Percentiles rank a stretch among this genome's conserved stretches.
Conservation (phyloP, 2,329 filamentous ascomycete genomes). For the Hypoxylon sp. region DNA sequence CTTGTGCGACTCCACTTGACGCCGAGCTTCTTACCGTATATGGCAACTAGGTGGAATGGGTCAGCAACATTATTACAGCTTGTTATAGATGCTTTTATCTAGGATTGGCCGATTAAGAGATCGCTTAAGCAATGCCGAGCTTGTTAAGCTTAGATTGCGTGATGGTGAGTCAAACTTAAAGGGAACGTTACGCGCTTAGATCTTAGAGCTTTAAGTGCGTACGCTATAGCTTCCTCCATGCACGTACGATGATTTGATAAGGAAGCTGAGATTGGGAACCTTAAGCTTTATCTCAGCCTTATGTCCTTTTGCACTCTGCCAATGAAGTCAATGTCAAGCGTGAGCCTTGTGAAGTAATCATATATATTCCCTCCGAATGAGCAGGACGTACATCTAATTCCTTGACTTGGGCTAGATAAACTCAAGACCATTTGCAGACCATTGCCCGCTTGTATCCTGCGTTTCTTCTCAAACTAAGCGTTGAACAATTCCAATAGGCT, state of each 20-base stretch:
- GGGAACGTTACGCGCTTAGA: constrained; percentile 43
- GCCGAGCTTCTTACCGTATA: constrained; percentile 35
- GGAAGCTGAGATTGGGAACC: constrained; percentile 10
- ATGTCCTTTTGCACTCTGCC: neutral
- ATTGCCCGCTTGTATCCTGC: too few species aligned
- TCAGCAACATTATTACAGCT: constrained; percentile 14
- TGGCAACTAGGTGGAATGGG: constrained; percentile 21
- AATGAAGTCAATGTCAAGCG: neutral
- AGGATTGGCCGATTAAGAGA: constrained; percentile 34
- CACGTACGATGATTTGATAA: constrained; percentile 7
- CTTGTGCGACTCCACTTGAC: constrained; percentile 28
- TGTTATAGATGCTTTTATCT: constrained; percentile 29
- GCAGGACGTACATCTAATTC: neutral
- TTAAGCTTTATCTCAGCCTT: constrained; percentile 25
- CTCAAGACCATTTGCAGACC: too few species aligned
- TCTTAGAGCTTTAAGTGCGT: constrained; percentile 3
- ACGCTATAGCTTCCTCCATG: constrained; percentile 14
- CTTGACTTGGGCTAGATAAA: neutral
- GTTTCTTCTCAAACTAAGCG: too few species aligned
- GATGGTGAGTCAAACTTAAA: constrained; percentile 35
- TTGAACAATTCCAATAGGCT: neutral
- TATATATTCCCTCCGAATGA: neutral
- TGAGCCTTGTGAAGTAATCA: too few species aligned
- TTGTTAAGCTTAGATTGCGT: constrained; percentile 38
- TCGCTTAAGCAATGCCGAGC: constrained; percentile 21